phyloP scores from a whole-genome alignment of 805 yeast genomes.

The Yarrowia alimentaria region DNA sequence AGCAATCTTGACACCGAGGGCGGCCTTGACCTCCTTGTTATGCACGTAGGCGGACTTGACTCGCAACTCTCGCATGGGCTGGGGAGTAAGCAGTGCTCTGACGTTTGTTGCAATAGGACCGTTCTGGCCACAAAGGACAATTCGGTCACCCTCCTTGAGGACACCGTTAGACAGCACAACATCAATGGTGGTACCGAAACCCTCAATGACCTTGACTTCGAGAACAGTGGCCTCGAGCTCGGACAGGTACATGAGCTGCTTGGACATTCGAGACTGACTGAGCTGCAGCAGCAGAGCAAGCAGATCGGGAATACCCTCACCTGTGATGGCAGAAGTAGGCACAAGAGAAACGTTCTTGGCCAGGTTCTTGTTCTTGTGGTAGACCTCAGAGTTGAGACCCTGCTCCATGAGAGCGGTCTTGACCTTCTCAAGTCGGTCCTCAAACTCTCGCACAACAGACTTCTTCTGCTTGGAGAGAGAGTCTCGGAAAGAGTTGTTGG shows the following conservation, averaged over 20 bases:
- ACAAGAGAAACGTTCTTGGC: slow-evolving; percentile 92
- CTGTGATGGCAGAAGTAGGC: slow-evolving; percentile 98
- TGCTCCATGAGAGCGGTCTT: slow-evolving; percentile 94
- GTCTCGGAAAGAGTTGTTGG: slow-evolving; percentile 95
- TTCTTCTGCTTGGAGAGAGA: slow-evolving; percentile 77
- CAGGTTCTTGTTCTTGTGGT: slow-evolving; percentile 91
- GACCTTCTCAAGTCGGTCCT: slow-evolving; percentile 78
- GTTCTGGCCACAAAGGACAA: slow-evolving; percentile 94
- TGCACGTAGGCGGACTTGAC: slow-evolving; percentile 95
- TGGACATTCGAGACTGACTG: slow-evolving; percentile 98
- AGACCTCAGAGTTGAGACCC: slow-evolving; percentile 95
- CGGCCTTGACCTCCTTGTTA: slow-evolving; percentile 97
- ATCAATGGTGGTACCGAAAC: slow-evolving; percentile 83
- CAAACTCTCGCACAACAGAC: slow-evolving; percentile 89
- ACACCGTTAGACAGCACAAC: slow-evolving; percentile 97
- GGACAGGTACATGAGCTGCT: slow-evolving; percentile 93
- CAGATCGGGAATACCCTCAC: slow-evolving; percentile 99
- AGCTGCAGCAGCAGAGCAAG: slow-evolving; percentile 91
- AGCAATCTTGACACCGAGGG: slow-evolving; percentile 97
- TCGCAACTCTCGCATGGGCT: slow-evolving; percentile 93
- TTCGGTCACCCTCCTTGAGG: slow-evolving; percentile 89
- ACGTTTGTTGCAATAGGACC: slow-evolving; percentile 97
- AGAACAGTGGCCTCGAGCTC: slow-evolving; percentile 89
- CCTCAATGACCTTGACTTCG: slow-evolving; percentile 27
- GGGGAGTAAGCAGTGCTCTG: slow-evolving; percentile 95